Evolutionary conservation across 2,329 filamentous ascomycete genomes (phyloP), one percentile per base, ranked within the genome.

Genomic region (Colletotrichum horii): DNA sequence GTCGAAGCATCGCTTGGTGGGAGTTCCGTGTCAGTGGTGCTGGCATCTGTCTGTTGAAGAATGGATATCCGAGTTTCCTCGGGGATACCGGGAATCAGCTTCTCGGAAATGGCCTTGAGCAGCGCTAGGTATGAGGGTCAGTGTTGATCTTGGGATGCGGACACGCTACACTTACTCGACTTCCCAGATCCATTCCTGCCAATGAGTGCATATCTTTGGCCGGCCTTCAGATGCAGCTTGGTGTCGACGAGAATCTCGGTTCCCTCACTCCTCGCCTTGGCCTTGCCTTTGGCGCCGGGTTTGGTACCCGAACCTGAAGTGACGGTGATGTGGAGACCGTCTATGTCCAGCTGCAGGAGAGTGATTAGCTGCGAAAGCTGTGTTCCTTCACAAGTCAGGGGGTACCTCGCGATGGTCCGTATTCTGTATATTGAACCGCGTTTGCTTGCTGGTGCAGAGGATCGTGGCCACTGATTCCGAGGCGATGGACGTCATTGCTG

Each of bases 151-250:
- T 9, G 15, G 26, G 4, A 3, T 15, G 19, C 16, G 52, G 48
- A 38, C 52, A 28, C 16, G 80, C 89, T 48, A 3, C 1, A 48
- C 43, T 83, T 83, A 93, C 92, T 96, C 6, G 94, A 96, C 81
- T 97, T 97, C 8, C 95, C 95, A 3, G 93, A 94, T 1, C 95
- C 95, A 83, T 97, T 97, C 8, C 94, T 89, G 0, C 95, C 95
- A 24, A 96, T 88, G 3, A 97, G 87, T 0, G 94, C 95, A 87
- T 97, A 97, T 76, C 94, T 89, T 61, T 92, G 88, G 0, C 94
- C 93, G 66, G 92, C 91, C 78, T 96, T 94, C 4, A 97, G 85
- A 28, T 92, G 91, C 43, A 97, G 84, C 72, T 92, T 92, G 2
- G 93, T 94, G 82, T 94, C 91, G 12, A 87, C 87, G 4, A 97